A percentile compares a stretch with the other conserved stretches of the same genome.
Conservation (phyloP, 2,329 filamentous ascomycete genomes). For the Colletotrichum acutatum region DNA sequence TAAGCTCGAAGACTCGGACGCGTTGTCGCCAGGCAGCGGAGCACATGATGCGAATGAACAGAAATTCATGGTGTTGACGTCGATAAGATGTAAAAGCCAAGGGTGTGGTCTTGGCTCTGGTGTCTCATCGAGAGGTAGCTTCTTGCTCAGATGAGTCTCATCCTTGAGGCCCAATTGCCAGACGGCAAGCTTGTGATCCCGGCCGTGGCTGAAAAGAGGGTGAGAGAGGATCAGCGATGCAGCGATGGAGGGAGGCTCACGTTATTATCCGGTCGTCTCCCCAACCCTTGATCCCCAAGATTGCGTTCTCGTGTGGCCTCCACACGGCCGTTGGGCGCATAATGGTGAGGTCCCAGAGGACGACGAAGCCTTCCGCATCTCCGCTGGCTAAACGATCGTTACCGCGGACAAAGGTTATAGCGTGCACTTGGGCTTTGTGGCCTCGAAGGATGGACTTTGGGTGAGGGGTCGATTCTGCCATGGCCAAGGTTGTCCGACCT, state of each 20-base stretch:
- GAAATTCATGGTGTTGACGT: slow-evolving; percentile 96
- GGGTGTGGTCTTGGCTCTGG: slow-evolving; percentile 68
- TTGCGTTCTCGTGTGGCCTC: slow-evolving; percentile 82
- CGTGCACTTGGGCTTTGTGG: slow-evolving; percentile 83
- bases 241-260: slow-evolving; percentile 62
- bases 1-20: slow-evolving; percentile 43
- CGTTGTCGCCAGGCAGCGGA: slow-evolving; percentile 1
- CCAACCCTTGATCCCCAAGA: slow-evolving; percentile 81
- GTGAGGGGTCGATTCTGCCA: slow-evolving; percentile 46
- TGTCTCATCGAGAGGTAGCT: slow-evolving; percentile 75
- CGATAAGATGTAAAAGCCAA: slow-evolving; percentile 85
- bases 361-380: slow-evolving; percentile 89
- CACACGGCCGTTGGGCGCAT: slow-evolving; percentile 87
- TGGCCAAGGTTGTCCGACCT: slow-evolving; percentile 21
- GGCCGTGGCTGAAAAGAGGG: slow-evolving; percentile 74
- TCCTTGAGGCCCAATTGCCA: slow-evolving; percentile 78
- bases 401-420: slow-evolving; percentile 74
- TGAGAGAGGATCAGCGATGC: not conserved
- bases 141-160: slow-evolving; percentile 73
- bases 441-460: slow-evolving; percentile 81
- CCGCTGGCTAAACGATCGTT: slow-evolving; percentile 86
- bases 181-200: slow-evolving; percentile 86
- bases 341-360: slow-evolving; percentile 85
- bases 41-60: slow-evolving; percentile 81
- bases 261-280: slow-evolving; percentile 81